Conservation (phyloP, 2,329 filamentous ascomycete species). For the Fusarium beomiforme region DNA sequence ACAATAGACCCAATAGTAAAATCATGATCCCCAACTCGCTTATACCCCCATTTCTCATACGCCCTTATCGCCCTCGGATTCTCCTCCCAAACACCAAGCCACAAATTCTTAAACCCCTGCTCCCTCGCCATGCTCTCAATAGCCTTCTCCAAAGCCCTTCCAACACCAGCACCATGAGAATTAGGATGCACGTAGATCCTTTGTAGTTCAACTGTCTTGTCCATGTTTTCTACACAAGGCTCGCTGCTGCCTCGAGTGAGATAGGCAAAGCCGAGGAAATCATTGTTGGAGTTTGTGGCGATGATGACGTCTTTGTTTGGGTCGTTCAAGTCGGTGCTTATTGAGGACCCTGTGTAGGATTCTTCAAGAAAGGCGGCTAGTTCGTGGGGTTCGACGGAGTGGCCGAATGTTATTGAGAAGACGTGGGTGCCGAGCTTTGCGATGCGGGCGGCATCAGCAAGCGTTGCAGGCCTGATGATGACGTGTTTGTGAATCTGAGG, state of each 20-base stretch:
- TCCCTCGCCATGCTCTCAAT: conserved; percentile 48
- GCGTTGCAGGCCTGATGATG: conserved; percentile 6
- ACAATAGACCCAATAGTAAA: conserved; percentile 54
- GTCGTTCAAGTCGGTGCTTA: conserved; percentile 37
- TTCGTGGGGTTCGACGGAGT: conserved; percentile 52
- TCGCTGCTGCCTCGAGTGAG: conserved; percentile 52
- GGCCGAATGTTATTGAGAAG: conserved; percentile 54
- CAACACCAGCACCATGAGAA: conserved; percentile 53
- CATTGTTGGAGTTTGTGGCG: conserved; percentile 22
- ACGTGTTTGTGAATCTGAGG: neutral
- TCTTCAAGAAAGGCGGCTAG: conserved; percentile 51
- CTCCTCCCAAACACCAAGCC: conserved; percentile 61
- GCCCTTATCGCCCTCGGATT: conserved; percentile 51
- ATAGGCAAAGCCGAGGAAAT: conserved; percentile 53
- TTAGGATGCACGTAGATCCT: conserved; percentile 53
- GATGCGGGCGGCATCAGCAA: conserved; percentile 36
- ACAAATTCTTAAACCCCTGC: conserved; percentile 52
- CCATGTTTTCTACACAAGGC: conserved; percentile 48
- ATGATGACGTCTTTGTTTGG: conserved; percentile 42
- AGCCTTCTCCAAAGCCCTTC: conserved; percentile 44
- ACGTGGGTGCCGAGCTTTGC: conserved; percentile 48
- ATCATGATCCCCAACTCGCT: conserved; percentile 51
- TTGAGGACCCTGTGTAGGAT: conserved; percentile 50
- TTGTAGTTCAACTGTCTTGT: conserved; percentile 52
- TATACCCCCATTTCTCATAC: conserved; percentile 55